Evolutionary conservation across 169 alveolate genomes (phyloP).

Genomic region (Neospora caninum): DNA sequence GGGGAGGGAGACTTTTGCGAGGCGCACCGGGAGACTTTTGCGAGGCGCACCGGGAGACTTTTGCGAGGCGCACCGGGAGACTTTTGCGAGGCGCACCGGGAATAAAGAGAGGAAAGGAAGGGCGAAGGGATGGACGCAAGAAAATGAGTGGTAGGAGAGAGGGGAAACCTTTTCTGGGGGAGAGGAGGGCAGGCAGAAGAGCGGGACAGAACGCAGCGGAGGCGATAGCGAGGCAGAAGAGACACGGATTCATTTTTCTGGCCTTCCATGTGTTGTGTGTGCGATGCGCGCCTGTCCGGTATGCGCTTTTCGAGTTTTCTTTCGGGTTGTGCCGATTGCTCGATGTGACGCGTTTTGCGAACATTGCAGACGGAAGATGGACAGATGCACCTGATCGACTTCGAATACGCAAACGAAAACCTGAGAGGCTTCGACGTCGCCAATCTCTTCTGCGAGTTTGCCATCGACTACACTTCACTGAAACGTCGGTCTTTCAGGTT

Average conservation of each 20-base stretch:
- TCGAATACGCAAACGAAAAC: slow-evolving; percentile 71
- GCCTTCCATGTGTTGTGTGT: not conserved
- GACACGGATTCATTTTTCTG: not conserved
- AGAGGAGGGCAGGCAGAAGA: too few species aligned
- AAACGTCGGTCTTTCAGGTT: not conserved
- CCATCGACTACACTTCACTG: slow-evolving; percentile 58
- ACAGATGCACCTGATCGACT: slow-evolving; percentile 72
- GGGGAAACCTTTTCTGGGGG: not conserved
- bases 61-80: too few species aligned
- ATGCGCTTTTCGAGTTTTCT: not conserved
- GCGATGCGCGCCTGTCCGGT: not conserved
- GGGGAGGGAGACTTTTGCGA: not conserved
- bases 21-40: too few species aligned
- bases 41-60: too few species aligned
- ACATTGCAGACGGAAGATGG: slow-evolving; percentile 16
- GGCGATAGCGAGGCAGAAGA: too few species aligned
- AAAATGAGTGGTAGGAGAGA: not conserved
- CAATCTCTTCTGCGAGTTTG: slow-evolving; percentile 72
- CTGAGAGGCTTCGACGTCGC: slow-evolving; percentile 74
- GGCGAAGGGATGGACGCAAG: not conserved
- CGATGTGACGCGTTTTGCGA: too few species aligned
- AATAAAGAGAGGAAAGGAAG: not conserved
- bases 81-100: too few species aligned
- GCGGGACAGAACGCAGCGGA: too few species aligned
- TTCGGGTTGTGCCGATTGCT: not conserved